Evolutionary conservation across 768 basidiomycete genomes (phyloP).

Genomic region (Hydnomerulius pinastri): DNA sequence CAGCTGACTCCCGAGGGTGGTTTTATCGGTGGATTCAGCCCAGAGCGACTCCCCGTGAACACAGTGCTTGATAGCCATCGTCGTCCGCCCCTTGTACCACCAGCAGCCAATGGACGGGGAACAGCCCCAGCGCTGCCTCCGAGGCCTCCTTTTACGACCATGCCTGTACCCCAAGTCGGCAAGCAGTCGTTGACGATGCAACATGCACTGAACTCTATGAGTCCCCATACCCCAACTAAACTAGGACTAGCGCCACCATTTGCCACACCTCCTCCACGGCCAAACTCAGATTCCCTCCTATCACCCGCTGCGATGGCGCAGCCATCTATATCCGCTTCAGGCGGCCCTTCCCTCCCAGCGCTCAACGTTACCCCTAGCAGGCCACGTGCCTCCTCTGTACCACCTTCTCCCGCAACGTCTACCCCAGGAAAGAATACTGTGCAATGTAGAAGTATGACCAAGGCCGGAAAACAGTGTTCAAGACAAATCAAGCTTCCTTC

Average conservation of each 20-base stretch:
- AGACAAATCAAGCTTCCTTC: constrained; percentile 53
- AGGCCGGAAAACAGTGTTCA: constrained; percentile 60
- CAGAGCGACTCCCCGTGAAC: constrained; percentile 11
- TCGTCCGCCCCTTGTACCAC: constrained; percentile 8
- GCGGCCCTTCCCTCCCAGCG: constrained; percentile 12
- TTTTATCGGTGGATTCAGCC: constrained; percentile 56
- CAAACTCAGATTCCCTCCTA: constrained; percentile 34
- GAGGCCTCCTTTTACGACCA: constrained; percentile 28
- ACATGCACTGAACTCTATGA: constrained; percentile 25
- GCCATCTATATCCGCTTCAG: constrained; percentile 5
- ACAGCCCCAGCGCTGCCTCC: constrained; percentile 11
- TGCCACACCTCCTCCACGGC: constrained; percentile 25
- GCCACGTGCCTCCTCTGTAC: constrained; percentile 22
- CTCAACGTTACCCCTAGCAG: constrained; percentile 14
- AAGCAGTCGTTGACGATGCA: constrained; percentile 40
- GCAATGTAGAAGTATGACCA: constrained; percentile 72
- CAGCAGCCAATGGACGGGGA: constrained; percentile 9
- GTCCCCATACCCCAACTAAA: constrained; percentile 9
- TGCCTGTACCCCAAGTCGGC: constrained; percentile 39
- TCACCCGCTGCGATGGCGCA: constrained; percentile 6
- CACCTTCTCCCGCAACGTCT: constrained; percentile 19
- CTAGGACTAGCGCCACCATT: constrained; percentile 21
- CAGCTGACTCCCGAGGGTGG: neutral
- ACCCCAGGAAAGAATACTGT: constrained; percentile 15
- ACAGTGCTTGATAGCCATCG: constrained; percentile 6